A percentile compares a stretch with the other conserved stretches of the same genome.
These are phyloP conservation scores for Buxus sempervirens DNA, from an alignment of 164 flowering plant genomes.

Conservation along the genomic window DNA sequence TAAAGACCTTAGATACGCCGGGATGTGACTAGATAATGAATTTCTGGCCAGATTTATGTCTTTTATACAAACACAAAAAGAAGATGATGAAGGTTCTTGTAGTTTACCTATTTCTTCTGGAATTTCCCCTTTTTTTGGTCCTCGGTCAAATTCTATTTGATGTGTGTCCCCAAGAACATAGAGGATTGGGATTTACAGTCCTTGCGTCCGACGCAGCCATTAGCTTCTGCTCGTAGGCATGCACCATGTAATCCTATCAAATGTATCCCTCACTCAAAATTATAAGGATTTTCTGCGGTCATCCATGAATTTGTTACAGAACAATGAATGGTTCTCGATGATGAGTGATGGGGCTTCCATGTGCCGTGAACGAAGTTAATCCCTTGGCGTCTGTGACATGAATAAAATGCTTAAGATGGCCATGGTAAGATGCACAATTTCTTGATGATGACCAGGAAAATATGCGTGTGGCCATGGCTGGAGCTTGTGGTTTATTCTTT, in stretches of 20 bases:
- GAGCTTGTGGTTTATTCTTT: slow-evolving; percentile 2
- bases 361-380: not conserved
- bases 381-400: not conserved
- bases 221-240: slow-evolving; percentile 32
- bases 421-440: not conserved
- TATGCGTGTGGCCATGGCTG: slow-evolving; percentile 6
- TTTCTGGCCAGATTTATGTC: slow-evolving; percentile 57
- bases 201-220: slow-evolving; percentile 29
- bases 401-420: not conserved
- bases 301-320: slow-evolving; percentile 1
- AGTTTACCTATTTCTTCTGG: slow-evolving; percentile 56
- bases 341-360: not conserved
- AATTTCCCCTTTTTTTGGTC: slow-evolving; percentile 58
- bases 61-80: slow-evolving; percentile 42
- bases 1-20: slow-evolving; percentile 48
- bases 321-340: not conserved
- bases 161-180: slow-evolving; percentile 77
- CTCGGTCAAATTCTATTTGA: slow-evolving; percentile 88
- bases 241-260: slow-evolving; percentile 73
- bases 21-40: slow-evolving; percentile 55
- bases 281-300: slow-evolving; percentile 27
- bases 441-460: not conserved
- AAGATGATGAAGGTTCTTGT: slow-evolving; percentile 35
- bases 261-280: slow-evolving; percentile 76
- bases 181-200: slow-evolving; percentile 83